Base-by-base conservation (phyloP, 148 eudicot species). In the Limonium bicolor region DNA sequence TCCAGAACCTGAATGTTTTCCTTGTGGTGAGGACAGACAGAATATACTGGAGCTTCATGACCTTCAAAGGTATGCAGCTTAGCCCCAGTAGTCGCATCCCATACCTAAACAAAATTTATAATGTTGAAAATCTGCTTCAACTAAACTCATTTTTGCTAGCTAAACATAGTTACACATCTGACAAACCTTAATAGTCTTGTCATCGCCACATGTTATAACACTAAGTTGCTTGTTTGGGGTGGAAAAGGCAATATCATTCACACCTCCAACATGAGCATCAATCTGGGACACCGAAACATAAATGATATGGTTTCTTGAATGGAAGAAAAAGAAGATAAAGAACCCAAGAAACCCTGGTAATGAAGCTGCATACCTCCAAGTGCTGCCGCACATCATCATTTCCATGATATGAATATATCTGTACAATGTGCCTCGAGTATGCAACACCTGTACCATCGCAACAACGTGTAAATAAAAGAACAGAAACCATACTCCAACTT, bases 181-280 rank as follows among this genome's bases (percentile, higher is more conserved):
- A 36, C 59, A 29, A 29, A 86, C 88, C 80, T 78, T 71, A 22
- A 86, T 78, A 46, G 80, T 78, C 72, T 82, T 86, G 55, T 86
- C 96, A 37, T 86, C 96, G 50, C 96, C 96, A 56, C 96, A 86
- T 10, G 94, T 86, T 58, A 86, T 71, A 57, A 78, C 70, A 51
- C 86, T 72, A 20, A 76, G 82, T 61, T 82, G 81, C 60, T 76
- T 68, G 46, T 82, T 67, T 37, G 88, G 82, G 36, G 75, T 67
- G 59, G 94, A 76, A 55, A 87, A 87, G 27, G 96, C 96, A 48
- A 82, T 67, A 63, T 82, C 96, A 65, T 82, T 78, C 30, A 87
- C 96, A 55, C 88, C 76, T 35, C 96, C 94, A 51, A 53, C 53
- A 59, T 87, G 96, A 47, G 96, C 94, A 62, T 82, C 96, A 66